Evolutionary conservation across 805 yeast genomes (phyloP).

Genomic region (Pichia membranifaciens): DNA sequence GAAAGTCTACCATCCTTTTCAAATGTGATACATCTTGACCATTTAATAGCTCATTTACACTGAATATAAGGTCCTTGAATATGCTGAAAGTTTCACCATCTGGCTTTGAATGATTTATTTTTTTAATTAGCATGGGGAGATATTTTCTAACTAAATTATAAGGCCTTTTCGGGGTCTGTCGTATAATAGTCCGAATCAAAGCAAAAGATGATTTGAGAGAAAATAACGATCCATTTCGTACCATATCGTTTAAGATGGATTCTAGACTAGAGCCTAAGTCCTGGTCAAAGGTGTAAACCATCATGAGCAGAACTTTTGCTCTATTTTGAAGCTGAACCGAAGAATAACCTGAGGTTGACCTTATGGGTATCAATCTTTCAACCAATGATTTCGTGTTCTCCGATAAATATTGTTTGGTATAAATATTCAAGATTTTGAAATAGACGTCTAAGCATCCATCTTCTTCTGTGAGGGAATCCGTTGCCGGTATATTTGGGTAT

Average conservation of each 20-base stretch:
- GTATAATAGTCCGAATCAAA: constrained; percentile 8
- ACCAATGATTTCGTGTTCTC: constrained; percentile 19
- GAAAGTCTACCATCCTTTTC: constrained; percentile 13
- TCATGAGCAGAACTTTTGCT: constrained; percentile 25
- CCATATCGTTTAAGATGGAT: constrained; percentile 19
- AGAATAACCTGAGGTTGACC: constrained; percentile 25
- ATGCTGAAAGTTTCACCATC: constrained; percentile 9
- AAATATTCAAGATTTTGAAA: constrained; percentile 25
- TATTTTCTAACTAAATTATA: constrained; percentile 15
- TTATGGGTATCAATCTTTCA: constrained; percentile 32
- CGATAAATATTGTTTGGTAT: constrained; percentile 16
- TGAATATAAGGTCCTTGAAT: constrained; percentile 14
- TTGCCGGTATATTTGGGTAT: constrained; percentile 15
- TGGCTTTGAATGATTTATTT: constrained; percentile 12
- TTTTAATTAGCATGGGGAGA: constrained; percentile 14
- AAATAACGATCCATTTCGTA: constrained; percentile 9
- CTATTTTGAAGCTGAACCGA: constrained; percentile 25
- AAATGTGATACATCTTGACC: constrained; percentile 12
- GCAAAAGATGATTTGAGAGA: constrained; percentile 10
- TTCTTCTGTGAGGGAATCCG: constrained; percentile 9
- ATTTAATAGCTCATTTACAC: constrained; percentile 7
- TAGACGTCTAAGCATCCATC: constrained; percentile 31
- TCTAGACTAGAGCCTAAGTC: constrained; percentile 24
- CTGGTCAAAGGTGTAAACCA: constrained; percentile 26
- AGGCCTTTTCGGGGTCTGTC: constrained; percentile 16